phyloP scores from a whole-genome alignment of 495 filamentous ascomycete genomes.

The Lasiosphaeria hispida region DNA sequence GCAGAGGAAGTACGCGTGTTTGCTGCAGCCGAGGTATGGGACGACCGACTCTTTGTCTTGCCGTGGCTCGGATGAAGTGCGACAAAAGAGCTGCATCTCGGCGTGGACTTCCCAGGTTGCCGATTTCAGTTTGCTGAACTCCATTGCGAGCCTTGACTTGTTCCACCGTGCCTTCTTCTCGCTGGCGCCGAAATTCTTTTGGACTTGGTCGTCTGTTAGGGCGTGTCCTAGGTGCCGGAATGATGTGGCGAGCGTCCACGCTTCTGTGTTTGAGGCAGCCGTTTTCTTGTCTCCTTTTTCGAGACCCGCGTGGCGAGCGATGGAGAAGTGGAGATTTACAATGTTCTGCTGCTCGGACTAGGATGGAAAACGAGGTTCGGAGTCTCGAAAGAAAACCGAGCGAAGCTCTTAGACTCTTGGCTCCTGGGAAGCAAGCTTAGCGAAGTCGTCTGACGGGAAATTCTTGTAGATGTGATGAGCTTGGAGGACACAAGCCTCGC shows the following conservation, averaged over 20 bases:
- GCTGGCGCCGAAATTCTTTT: too few relatives aligned
- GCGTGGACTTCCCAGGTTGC: conserved; percentile 6
- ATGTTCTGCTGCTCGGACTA: background rate
- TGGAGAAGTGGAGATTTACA: too few relatives aligned
- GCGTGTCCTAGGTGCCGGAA: background rate
- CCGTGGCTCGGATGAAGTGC: background rate
- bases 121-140: conserved; percentile 9
- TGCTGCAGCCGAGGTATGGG: conserved; percentile 8
- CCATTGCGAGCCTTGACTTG: background rate
- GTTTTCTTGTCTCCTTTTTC: too few relatives aligned
- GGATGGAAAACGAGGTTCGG: background rate
- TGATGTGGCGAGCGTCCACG: too few relatives aligned
- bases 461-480: background rate
- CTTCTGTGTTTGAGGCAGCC: too few relatives aligned
- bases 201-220: background rate
- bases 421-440: background rate
- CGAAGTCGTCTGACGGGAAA: background rate
- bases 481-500: background rate
- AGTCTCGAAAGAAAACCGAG: background rate
- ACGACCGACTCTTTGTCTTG: background rate
- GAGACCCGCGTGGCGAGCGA: too few relatives aligned
- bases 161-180: conserved; percentile 4
- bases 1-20: conserved; percentile 3
- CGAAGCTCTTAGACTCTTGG: background rate
- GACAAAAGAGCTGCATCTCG: conserved; percentile 4